phyloP scores from a whole-genome alignment of 805 yeast genomes.

The Starmerella floris region DNA sequence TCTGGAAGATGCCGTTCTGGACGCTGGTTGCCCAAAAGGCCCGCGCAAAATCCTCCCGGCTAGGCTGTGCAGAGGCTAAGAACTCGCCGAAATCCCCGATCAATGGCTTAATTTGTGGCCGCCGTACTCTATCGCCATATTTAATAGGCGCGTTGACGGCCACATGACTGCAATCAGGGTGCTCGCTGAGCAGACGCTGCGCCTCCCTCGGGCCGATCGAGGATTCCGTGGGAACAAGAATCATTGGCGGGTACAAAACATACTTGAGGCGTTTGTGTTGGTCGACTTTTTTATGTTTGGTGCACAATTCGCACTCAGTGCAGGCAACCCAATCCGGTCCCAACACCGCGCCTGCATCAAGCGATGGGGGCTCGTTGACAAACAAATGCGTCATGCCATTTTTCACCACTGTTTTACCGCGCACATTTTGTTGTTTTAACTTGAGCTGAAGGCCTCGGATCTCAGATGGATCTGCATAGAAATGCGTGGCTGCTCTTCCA shows the following conservation, averaged over 20 bases:
- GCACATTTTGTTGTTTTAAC: neutral
- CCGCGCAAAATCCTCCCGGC: slow-evolving; percentile 31
- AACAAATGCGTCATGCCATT: slow-evolving; percentile 6
- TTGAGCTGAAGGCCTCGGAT: neutral
- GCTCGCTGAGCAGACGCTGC: slow-evolving; percentile 14
- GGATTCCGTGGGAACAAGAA: slow-evolving; percentile 41
- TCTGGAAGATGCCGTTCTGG: slow-evolving; percentile 65
- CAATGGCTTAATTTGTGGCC: slow-evolving; percentile 51
- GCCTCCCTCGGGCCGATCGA: slow-evolving; percentile 20
- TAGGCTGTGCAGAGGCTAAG: slow-evolving; percentile 28
- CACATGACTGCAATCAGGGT: slow-evolving; percentile 38
- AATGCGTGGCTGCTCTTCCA: too few relatives aligned
- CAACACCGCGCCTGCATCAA: neutral
- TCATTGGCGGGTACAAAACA: slow-evolving; percentile 54
- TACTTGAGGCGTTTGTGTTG: slow-evolving; percentile 24
- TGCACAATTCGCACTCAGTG: slow-evolving; percentile 7
- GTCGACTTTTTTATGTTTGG: neutral
- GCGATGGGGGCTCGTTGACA: neutral
- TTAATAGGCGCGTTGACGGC: slow-evolving; percentile 60
- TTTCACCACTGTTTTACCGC: slow-evolving; percentile 2
- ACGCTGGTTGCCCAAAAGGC: slow-evolving; percentile 60
- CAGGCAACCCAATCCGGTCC: slow-evolving; percentile 1
- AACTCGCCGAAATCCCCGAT: slow-evolving; percentile 50
- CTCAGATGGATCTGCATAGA: neutral
- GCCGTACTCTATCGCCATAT: slow-evolving; percentile 41